A percentile compares a stretch with the other conserved stretches of the same genome.
Evolutionary conservation across 192 early-diverging fungal species (phyloP).

Genomic region (Powellomyces hirtus): DNA sequence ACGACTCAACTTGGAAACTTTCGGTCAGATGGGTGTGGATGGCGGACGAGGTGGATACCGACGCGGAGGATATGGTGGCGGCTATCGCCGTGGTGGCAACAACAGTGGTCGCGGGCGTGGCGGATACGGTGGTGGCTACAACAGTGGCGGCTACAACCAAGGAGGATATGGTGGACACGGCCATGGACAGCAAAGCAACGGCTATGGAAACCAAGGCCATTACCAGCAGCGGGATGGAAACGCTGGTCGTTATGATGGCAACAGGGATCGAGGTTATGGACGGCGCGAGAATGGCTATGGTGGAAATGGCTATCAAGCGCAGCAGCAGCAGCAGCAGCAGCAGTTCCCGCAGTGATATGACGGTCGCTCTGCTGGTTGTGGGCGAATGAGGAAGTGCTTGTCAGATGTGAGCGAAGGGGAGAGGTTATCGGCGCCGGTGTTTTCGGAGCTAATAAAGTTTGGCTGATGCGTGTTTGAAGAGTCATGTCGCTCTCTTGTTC

Average conservation of each 20-base stretch:
- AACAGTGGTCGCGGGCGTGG: conserved; percentile 14
- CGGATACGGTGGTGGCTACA: conserved; percentile 5
- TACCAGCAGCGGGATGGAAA: not conserved
- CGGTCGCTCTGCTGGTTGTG: not conserved
- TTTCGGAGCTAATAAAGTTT: too few species aligned
- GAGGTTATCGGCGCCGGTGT: too few species aligned
- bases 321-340: conserved; percentile 23
- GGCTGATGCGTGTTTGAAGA: too few species aligned
- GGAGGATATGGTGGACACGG: not conserved
- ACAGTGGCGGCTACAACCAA: not conserved
- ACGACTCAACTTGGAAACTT: conserved; percentile 91
- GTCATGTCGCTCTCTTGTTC: too few species aligned
- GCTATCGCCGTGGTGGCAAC: conserved; percentile 10
- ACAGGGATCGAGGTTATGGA: conserved; percentile 4
- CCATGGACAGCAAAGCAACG: not conserved
- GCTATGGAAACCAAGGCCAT: not conserved
- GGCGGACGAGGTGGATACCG: conserved; percentile 30
- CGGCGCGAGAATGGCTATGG: not conserved
- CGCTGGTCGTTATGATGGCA: not conserved
- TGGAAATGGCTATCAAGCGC: not conserved
- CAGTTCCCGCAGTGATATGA: not conserved
- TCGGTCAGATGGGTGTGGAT: conserved; percentile 70
- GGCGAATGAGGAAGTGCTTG: too few species aligned
- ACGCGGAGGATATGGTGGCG: conserved; percentile 21
- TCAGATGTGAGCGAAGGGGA: too few species aligned